phyloP scores from a whole-genome alignment of 2,329 filamentous ascomycete species.

The Penicillium paneum region DNA sequence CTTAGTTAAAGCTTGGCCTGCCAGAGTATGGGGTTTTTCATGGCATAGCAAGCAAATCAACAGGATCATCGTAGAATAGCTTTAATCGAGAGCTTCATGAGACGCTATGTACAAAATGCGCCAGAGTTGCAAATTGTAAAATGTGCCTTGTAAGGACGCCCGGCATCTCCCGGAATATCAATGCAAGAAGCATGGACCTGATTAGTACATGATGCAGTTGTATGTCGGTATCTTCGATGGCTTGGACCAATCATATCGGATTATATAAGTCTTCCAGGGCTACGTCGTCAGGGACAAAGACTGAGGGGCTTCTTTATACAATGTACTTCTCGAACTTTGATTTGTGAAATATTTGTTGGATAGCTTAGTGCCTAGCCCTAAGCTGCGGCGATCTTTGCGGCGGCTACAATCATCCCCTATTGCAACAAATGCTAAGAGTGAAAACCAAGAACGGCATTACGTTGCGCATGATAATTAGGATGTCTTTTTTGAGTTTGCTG shows the following conservation, averaged over 20 bases:
- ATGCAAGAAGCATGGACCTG: neutral
- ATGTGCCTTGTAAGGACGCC: neutral
- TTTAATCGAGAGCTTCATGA: neutral
- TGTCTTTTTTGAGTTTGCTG: slow-evolving; percentile 39
- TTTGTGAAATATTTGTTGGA: neutral
- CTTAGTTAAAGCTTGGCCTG: slow-evolving; percentile 12
- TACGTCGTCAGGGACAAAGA: neutral
- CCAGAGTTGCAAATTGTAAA: neutral
- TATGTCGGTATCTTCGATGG: neutral
- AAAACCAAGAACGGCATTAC: slow-evolving; percentile 33
- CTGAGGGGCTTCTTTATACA: neutral
- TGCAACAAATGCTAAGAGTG: slow-evolving; percentile 34
- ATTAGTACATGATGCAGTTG: neutral
- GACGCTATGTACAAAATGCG: neutral
- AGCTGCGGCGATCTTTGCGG: slow-evolving; percentile 22
- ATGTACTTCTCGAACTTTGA: neutral
- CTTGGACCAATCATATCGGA: neutral
- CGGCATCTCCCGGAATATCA: neutral
- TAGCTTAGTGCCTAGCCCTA: neutral
- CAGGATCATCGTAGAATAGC: too few relatives aligned
- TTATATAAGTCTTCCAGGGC: neutral
- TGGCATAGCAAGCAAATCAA: neutral
- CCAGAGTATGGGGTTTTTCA: neutral
- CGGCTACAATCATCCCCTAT: slow-evolving; percentile 32
- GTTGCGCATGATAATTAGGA: slow-evolving; percentile 32